Evolutionary conservation across 129 eudicot species (phyloP).

Genomic region (Rutidosis leptorrhynchoides): DNA sequence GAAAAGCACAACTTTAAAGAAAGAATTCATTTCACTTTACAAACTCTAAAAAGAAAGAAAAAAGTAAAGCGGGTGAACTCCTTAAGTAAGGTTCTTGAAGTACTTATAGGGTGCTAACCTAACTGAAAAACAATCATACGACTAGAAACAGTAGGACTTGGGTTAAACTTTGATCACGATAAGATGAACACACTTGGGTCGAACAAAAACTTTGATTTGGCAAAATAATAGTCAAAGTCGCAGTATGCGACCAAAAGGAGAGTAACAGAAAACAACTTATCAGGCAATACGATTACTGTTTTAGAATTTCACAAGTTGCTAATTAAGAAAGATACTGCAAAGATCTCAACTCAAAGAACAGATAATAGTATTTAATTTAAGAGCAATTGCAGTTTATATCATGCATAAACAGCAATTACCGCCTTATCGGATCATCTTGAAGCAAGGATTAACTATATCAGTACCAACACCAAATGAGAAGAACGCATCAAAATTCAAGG

Average conservation of each 20-base stretch:
- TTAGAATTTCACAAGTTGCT: not conserved
- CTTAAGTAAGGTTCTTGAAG: not conserved
- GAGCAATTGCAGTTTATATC: not conserved
- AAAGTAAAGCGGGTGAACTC: not conserved
- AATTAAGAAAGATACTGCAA: not conserved
- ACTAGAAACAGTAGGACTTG: constrained; percentile 4
- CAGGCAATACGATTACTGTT: not conserved
- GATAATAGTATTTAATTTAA: not conserved
- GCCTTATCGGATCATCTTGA: not conserved
- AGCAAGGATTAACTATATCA: not conserved
- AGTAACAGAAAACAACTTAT: not conserved
- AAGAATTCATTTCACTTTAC: too few species aligned
- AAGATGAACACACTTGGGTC: not conserved
- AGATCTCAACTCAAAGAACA: not conserved
- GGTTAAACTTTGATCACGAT: not conserved
- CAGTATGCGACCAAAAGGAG: constrained; percentile 6
- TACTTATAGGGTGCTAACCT: constrained; percentile 1
- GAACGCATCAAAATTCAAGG: too few species aligned
- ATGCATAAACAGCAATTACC: constrained; percentile 7
- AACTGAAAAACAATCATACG: not conserved
- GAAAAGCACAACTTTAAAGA: not conserved
- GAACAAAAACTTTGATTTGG: not conserved
- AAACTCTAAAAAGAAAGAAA: not conserved
- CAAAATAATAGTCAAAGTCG: not conserved
- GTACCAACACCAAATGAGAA: too few species aligned